A percentile compares a stretch with the other conserved stretches of the same genome.
phyloP scores from a whole-genome alignment of 75 land plant species.

The Cupressus sempervirens region DNA sequence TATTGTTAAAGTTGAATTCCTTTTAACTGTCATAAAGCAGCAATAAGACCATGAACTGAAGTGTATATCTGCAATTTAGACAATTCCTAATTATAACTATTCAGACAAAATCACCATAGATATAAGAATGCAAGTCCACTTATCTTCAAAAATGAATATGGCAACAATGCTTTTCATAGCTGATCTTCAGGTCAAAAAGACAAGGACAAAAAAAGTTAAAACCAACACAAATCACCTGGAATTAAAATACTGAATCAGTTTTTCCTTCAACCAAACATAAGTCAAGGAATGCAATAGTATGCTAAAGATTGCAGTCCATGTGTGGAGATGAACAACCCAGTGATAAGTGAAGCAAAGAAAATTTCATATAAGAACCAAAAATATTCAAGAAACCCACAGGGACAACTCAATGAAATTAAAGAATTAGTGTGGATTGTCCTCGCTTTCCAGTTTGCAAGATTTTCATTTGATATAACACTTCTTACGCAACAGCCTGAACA shows the following conservation, averaged over 20 bases:
- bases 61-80: background rate
- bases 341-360: background rate
- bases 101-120: background rate
- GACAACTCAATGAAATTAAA: background rate
- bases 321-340: background rate
- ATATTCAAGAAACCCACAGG: background rate
- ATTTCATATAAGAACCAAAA: background rate
- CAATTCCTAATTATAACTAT: background rate
- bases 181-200: background rate
- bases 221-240: background rate
- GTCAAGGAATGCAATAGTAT: background rate
- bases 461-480: background rate
- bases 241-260: background rate
- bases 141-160: background rate
- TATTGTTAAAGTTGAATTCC: no score
- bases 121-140: background rate
- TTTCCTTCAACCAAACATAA: background rate
- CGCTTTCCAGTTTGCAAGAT: background rate
- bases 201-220: background rate
- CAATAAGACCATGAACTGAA: background rate
- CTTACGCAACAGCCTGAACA: conserved; percentile 60
- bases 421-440: background rate
- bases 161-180: background rate
- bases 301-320: background rate
- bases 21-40: background rate